Percentiles rank a stretch among this genome's conserved stretches.
Evolutionary conservation across 331 rosid genomes (phyloP).

Genomic region (Pyracantha coccinea): DNA sequence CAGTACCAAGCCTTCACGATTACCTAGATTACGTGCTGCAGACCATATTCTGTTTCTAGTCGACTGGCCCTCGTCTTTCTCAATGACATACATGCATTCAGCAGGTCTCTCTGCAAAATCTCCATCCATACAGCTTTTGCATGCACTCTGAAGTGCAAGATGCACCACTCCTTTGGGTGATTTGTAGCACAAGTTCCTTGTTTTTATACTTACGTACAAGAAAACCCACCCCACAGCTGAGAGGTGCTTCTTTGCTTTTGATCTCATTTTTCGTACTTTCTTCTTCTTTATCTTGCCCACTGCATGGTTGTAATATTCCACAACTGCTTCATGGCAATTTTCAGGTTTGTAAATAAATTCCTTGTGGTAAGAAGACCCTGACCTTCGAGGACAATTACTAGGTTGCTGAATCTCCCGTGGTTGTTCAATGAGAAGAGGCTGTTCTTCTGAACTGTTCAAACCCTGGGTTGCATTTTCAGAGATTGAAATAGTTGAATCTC

Average conservation of each 20-base stretch:
- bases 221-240: conserved; percentile 4
- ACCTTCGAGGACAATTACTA: background rate
- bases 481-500: background rate
- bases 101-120: conserved; percentile 5
- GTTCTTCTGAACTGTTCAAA: background rate
- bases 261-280: background rate
- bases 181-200: conserved; percentile 20
- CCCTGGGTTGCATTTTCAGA: background rate
- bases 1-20: conserved; percentile 11
- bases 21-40: background rate
- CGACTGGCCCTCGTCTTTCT: conserved; percentile 16
- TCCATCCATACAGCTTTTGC: conserved; percentile 34
- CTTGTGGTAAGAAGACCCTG: background rate
- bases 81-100: conserved; percentile 4
- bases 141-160: conserved; percentile 39
- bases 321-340: background rate
- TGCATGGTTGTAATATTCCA: background rate
- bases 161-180: conserved; percentile 35
- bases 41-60: conserved; percentile 7
- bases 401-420: background rate
- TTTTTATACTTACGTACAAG: background rate
- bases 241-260: conserved; percentile 1
- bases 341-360: background rate
- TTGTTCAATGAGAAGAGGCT: background rate
- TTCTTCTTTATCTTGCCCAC: background rate